These are phyloP conservation scores for Neurospora discreta DNA, from an alignment of 495 filamentous ascomycete species.

Conservation along the genomic window DNA sequence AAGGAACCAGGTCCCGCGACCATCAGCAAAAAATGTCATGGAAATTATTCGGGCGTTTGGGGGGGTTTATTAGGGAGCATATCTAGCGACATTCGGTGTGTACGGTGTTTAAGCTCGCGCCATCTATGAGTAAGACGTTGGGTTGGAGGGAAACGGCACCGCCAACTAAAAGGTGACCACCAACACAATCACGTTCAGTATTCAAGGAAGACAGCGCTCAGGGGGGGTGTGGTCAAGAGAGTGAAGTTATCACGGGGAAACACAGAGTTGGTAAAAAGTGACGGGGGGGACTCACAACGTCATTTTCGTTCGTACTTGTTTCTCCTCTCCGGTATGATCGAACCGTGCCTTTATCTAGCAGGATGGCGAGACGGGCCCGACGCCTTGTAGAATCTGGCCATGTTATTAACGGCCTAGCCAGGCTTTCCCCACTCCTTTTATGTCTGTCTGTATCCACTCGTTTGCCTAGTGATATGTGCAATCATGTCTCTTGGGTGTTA, in stretches of 20 bases:
- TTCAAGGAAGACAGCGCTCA: background rate
- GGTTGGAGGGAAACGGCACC: slow-evolving; percentile 9
- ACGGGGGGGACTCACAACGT: background rate
- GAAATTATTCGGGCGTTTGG: background rate
- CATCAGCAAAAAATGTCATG: background rate
- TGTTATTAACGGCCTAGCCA: background rate
- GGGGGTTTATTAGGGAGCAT: background rate
- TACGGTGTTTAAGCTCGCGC: background rate
- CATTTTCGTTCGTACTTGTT: background rate
- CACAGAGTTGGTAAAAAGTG: background rate
- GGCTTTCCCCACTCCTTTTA: background rate
- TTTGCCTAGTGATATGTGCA: background rate
- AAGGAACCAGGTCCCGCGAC: background rate
- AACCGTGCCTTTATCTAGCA: slow-evolving; percentile 10
- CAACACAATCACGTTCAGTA: background rate
- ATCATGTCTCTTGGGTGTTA: background rate
- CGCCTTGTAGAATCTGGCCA: slow-evolving; percentile 22
- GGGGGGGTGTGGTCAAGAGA: background rate
- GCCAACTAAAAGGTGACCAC: background rate
- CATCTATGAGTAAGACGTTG: background rate
- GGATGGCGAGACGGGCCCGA: slow-evolving; percentile 32
- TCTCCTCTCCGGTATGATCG: slow-evolving; percentile 33
- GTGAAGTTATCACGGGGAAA: background rate
- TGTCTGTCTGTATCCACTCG: background rate
- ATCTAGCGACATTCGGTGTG: background rate